Evolutionary conservation across 768 basidiomycete genomes (phyloP), one percentile per base, ranked within the genome.

Genomic region (Cystofilobasidium macerans): DNA sequence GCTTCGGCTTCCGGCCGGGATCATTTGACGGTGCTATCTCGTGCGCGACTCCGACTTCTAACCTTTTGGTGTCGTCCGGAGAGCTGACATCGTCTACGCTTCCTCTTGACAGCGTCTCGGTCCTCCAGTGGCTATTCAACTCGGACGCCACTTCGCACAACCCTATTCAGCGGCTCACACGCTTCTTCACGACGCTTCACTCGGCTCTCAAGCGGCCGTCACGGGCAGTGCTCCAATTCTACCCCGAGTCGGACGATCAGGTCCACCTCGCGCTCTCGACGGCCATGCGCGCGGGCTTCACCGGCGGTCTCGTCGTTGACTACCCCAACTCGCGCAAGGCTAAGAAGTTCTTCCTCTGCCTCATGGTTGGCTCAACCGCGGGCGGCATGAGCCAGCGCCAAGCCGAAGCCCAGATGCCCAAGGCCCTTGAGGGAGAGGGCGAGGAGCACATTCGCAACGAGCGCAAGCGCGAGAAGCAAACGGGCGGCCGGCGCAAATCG

Each of bases 11-110:
- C 76, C 83, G 95, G 45, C 89, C 95, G 64, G 95, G 94, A 68
- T 87, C 88, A 69, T 98, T 99, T 75, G 95, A 99, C 75, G 95
- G 94, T 45, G 93, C 90, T 8, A 98, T 99, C 73, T 94, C 92
- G 92, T 87, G 42, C 58, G 73, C 69, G 18, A 24, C 47, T 35
- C 53, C 51, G 42, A 57, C 42, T 4, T 28, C 24, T 35, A 7
- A 22, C 16, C 32, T 38, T 24, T 1, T 22, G 3, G n/a, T n/a
- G n/a, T n/a, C n/a, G n/a, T n/a, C n/a, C n/a, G n/a, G n/a, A n/a
- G n/a, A n/a, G n/a, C n/a, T n/a, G n/a, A n/a, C n/a, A n/a, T n/a
- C n/a, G n/a, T n/a, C n/a, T n/a, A n/a, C n/a, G n/a, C n/a, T 32
- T 28, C 12, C 38, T 22, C 40, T 56, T 26, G 4, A 30, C 72